These are phyloP conservation scores for Blumeriella jaapii DNA, from an alignment of 2,329 filamentous ascomycete genomes.

Conservation along the genomic window DNA sequence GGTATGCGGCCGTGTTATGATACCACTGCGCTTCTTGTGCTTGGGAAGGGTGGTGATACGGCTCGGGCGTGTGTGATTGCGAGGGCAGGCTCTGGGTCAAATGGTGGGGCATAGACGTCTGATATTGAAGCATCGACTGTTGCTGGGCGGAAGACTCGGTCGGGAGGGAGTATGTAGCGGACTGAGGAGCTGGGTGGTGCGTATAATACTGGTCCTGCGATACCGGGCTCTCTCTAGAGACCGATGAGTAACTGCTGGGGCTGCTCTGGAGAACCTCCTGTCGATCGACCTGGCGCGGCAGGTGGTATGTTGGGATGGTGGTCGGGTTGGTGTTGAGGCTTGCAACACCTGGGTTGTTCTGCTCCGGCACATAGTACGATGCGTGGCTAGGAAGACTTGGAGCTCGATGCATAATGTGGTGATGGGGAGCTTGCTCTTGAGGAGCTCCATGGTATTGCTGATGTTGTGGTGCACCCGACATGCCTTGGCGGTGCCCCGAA, in stretches of 20 bases:
- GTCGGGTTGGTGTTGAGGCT: conserved; percentile 45
- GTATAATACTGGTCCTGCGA: conserved; percentile 46
- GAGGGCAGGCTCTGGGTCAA: conserved; percentile 18
- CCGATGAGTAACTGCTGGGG: conserved; percentile 45
- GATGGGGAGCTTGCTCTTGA: conserved; percentile 30
- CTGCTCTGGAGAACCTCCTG: conserved; percentile 44
- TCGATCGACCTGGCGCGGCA: conserved; percentile 30
- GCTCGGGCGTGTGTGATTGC: conserved; percentile 28
- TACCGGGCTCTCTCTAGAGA: conserved; percentile 41
- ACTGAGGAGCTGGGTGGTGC: conserved; percentile 36
- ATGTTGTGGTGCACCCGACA: conserved; percentile 34
- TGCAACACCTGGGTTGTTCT: conserved; percentile 49
- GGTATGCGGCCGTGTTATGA: conserved; percentile 36
- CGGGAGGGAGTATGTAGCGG: conserved; percentile 38
- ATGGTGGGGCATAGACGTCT: conserved; percentile 23
- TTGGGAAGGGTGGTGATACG: conserved; percentile 29
- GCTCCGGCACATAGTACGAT: conserved; percentile 44
- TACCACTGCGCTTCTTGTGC: conserved; percentile 43
- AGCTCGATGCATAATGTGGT: conserved; percentile 30
- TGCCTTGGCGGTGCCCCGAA: conserved; percentile 37
- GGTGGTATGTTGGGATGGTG: conserved; percentile 37
- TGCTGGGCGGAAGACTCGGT: conserved; percentile 37
- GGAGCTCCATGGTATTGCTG: conserved; percentile 32
- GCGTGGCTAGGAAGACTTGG: conserved; percentile 23
- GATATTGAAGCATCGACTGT: conserved; percentile 30